Evolutionary conservation across 345 rosid species (phyloP), one percentile per base, ranked within the genome.

Genomic region (Draba incana): DNA sequence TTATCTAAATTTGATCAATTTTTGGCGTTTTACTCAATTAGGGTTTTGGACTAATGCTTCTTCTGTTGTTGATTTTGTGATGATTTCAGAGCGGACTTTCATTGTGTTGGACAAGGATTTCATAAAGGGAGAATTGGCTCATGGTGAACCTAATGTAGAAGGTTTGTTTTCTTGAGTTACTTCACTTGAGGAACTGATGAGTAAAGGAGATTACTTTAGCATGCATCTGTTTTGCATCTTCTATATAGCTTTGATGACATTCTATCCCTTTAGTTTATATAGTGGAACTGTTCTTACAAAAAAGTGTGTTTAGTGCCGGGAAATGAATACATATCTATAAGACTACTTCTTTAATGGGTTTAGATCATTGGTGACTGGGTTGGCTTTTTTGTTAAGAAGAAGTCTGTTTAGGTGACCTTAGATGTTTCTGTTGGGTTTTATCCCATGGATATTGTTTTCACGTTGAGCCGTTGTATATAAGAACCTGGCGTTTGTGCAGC

Each of bases 1-100:
- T 62, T 47, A 13, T 4, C 30, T 20, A 20, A 20, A 20, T 20
- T 20, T 20, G 20, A 47, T 43, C 49, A 35, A 10, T 75, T 35
- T 54, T 0, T 1, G 11, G 16, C 25, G 13, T 6, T 63, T 13
- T 37, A 28, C 45, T 59, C 44, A 8, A 6, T 67, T 57, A 37
- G 58, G 72, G 43, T 60, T 74, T 57, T 9, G 52, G 66, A 13
- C 9, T 74, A 23, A 59, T 43, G 13, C 42, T 57, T 66, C 16
- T 54, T 61, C 15, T 64, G 42, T 9, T 70, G 50, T 58, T 41
- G 23, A 5, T 38, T 65, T 62, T 13, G 20, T 30, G 31, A 64
- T 71, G 74, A 47, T 83, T 63, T 75, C 95, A 94, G 96, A 94
- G 82, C 71, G 85, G 63, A 94, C 98, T 62, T 91, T 94, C 77